phyloP scores from a whole-genome alignment of 176 grass and related monocot genomes.

The Aegilops speltoides region DNA sequence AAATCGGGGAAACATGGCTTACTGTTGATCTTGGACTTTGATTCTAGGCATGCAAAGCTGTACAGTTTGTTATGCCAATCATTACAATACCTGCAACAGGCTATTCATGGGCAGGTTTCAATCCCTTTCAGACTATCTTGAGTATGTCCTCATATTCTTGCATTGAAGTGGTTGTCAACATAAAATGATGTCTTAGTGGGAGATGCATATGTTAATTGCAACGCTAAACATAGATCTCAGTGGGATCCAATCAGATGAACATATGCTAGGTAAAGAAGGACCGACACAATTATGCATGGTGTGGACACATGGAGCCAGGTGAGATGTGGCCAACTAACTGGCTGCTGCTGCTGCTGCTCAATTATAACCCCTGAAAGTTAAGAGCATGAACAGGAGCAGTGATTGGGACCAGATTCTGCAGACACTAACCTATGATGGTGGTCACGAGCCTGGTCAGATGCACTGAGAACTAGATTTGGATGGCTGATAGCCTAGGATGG shows the following conservation, averaged over 20 bases:
- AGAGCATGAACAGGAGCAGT: conserved; percentile 41
- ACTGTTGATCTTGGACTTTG: conserved; percentile 11
- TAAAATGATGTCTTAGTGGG: conserved; percentile 40
- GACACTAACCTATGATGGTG: conserved; percentile 33
- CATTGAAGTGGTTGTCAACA: conserved; percentile 27
- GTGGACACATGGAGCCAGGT: conserved; percentile 21
- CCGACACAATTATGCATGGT: conserved; percentile 32
- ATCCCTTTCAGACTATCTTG: conserved; percentile 29
- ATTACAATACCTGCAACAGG: neutral
- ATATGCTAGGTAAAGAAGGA: conserved; percentile 34
- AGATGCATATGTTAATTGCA: conserved; percentile 36
- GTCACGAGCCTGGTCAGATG: conserved; percentile 41
- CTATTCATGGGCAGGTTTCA: conserved; percentile 13
- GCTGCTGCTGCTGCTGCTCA: neutral
- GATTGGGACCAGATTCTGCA: conserved; percentile 58
- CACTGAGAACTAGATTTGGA: conserved; percentile 55
- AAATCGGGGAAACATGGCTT: neutral
- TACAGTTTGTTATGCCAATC: conserved; percentile 15
- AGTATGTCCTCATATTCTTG: neutral
- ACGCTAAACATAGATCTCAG: conserved; percentile 22
- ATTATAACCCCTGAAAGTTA: conserved; percentile 46
- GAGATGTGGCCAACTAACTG: too few species aligned
- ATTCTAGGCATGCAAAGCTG: conserved; percentile 9
- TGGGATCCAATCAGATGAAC: conserved; percentile 33
- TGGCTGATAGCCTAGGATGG: conserved; percentile 48